phyloP scores from a whole-genome alignment of 306 rosid species.

The Pueraria montana region DNA sequence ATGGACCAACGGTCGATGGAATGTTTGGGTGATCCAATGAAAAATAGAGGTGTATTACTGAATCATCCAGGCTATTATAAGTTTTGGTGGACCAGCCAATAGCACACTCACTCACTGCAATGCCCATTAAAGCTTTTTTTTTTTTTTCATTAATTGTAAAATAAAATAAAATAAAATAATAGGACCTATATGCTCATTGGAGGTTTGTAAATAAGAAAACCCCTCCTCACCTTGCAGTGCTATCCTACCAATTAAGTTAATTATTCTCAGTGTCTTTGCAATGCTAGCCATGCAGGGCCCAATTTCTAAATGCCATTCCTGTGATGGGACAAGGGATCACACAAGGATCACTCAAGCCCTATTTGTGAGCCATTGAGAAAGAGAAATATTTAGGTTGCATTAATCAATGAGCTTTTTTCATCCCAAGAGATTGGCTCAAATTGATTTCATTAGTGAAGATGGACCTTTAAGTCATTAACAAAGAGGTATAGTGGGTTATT shows the following conservation, averaged over 20 bases:
- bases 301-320: constrained; percentile 42
- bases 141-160: no score
- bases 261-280: constrained; percentile 46
- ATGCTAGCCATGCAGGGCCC: constrained; percentile 50
- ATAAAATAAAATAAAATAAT: no score
- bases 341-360: constrained; percentile 54
- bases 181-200: no score
- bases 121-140: constrained; percentile 55
- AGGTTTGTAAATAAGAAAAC: neutral
- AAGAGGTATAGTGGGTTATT: constrained; percentile 32
- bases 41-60: constrained; percentile 53
- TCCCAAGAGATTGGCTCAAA: neutral
- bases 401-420: constrained; percentile 44
- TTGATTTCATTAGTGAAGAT: constrained; percentile 14
- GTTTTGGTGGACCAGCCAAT: constrained; percentile 56
- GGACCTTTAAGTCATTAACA: neutral
- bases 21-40: constrained; percentile 58
- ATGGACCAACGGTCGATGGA: constrained; percentile 60
- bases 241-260: constrained; percentile 44
- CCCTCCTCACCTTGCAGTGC: constrained; percentile 27
- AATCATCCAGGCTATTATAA: constrained; percentile 50
- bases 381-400: constrained; percentile 29
- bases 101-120: constrained; percentile 44
- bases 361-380: constrained; percentile 9
- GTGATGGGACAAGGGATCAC: constrained; percentile 63